Base-by-base conservation (phyloP, 176 grass and related monocot genomes). In the Melocanna baccifera region DNA sequence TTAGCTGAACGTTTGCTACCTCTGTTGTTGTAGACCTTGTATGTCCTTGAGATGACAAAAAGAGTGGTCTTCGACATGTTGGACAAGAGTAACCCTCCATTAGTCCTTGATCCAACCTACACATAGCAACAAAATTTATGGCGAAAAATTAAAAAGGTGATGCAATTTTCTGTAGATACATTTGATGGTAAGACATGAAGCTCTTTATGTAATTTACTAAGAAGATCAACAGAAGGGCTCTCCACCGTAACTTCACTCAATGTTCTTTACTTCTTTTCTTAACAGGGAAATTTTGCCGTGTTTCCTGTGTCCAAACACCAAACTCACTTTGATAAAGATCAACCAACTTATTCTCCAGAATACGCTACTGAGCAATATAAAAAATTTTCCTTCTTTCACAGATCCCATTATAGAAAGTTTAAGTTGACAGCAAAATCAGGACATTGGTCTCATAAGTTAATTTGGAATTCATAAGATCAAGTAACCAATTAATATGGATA, bases 31-130 rank as follows among this genome's bases (percentile, higher is more conserved):
- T 82, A 69, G 92, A 77, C 77, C 92, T 88, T 55, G 71, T 74
- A 62, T 81, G 86, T 29, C 88, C 87, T 86, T 90, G 86, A 71
- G 85, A 86, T 53, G 89, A 88, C 62, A 89, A 48, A 91, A 87
- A 87, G 58, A 99, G 90, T 56, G 97, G 88, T 83, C 97, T 94
- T 85, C 93, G 86, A 86, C 97, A 99, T 80, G 93, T 96, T 81
- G 97, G 97, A 72, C 97, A 99, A 75, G 93, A 96, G 81, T 99
- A 99, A 59, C 84, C 91, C 45, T 99, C 97, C 58, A 91, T 92
- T 78, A 96, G 80, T 39, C 97, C 91, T 85, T 99, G 93, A 88
- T 99, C 97, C 75, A 99, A 90, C 97, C 97, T 99, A 87, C 63
- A 83, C 82, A 88, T 71, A 57, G 47, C 65, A 75, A 69, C 39